phyloP scores from a whole-genome alignment of 257 asterid genomes.

The Solanum pinnatisectum region DNA sequence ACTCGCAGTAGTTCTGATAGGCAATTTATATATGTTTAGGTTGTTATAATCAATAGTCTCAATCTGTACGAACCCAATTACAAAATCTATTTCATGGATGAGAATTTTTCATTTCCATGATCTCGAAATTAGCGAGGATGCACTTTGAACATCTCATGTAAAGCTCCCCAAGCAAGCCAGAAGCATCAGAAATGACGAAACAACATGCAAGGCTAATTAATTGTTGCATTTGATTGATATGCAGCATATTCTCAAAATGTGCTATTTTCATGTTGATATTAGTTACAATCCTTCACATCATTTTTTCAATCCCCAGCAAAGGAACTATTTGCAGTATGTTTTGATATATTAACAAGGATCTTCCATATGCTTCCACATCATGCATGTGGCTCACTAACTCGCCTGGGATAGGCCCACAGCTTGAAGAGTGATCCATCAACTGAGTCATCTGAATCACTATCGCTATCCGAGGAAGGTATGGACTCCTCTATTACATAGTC shows the following conservation, averaged over 20 bases:
- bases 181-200: neutral
- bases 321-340: neutral
- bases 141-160: neutral
- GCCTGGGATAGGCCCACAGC: conserved; percentile 63
- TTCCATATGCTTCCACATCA: neutral
- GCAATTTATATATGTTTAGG: too few relatives aligned
- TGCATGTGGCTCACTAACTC: neutral
- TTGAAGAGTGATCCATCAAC: conserved; percentile 26
- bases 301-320: neutral
- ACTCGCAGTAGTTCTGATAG: neutral
- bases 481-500: conserved; percentile 32
- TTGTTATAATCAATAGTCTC: too few relatives aligned
- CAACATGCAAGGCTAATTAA: neutral
- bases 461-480: conserved; percentile 39
- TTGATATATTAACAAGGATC: neutral
- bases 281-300: neutral
- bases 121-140: neutral
- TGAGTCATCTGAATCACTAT: conserved; percentile 51
- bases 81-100: neutral
- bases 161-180: neutral
- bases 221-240: neutral
- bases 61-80: neutral
- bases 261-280: neutral
- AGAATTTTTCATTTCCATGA: neutral
- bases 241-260: neutral